Percentiles rank a stretch among this genome's conserved stretches.
These are phyloP conservation scores for Kodamaea kakaduensis DNA, from an alignment of 805 yeast genomes.

Conservation along the genomic window DNA sequence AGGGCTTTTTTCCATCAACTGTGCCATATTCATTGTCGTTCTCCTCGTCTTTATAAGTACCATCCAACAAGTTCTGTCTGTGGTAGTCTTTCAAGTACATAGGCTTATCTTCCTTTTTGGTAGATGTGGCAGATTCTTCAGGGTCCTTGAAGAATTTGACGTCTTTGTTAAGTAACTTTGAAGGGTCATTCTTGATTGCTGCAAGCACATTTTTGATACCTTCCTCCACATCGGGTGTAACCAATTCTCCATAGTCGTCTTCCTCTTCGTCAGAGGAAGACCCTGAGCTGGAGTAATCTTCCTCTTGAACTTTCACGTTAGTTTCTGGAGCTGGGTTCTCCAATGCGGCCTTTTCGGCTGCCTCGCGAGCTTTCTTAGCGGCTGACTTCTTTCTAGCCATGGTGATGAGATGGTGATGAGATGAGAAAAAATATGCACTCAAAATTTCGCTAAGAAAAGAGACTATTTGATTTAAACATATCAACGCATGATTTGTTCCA, in stretches of 20 bases:
- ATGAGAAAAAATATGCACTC: too few relatives aligned
- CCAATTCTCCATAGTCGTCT: conserved; percentile 85
- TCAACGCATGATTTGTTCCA: too few relatives aligned
- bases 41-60: conserved; percentile 53
- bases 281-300: conserved; percentile 29
- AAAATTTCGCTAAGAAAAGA: too few relatives aligned
- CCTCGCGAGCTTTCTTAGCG: conserved; percentile 61
- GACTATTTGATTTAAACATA: too few relatives aligned
- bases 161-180: conserved; percentile 59
- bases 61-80: conserved; percentile 73
- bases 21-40: conserved; percentile 39
- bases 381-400: conserved; percentile 92
- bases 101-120: conserved; percentile 48
- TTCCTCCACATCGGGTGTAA: conserved; percentile 79
- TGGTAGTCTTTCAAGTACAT: conserved; percentile 90
- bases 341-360: conserved; percentile 18
- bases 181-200: conserved; percentile 68
- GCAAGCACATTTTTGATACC: conserved; percentile 70
- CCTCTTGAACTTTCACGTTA: conserved; percentile 11
- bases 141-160: conserved; percentile 69
- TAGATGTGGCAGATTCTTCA: conserved; percentile 18
- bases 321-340: conserved; percentile 14
- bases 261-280: conserved; percentile 59
- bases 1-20: conserved; percentile 60
- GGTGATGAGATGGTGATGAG: conserved; percentile 2